These are phyloP conservation scores for Anthoceros angustus DNA, from an alignment of 225 moss, liverwort and hornwort genomes.

Conservation along the genomic window DNA sequence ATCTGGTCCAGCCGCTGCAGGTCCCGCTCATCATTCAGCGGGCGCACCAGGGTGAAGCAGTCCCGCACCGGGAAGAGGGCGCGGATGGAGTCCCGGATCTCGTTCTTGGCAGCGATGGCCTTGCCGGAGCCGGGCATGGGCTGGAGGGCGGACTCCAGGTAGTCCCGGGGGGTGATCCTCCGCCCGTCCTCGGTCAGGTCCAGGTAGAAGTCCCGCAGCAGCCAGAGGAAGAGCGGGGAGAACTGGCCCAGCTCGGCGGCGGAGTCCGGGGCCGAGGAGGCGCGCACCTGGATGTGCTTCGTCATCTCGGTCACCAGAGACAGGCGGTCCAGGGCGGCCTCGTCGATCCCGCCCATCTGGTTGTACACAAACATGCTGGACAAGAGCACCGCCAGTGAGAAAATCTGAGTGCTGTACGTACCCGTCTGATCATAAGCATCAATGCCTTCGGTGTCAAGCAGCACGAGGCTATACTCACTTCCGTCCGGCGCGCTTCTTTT, in stretches of 20 bases:
- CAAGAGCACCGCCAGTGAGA: constrained; percentile 67
- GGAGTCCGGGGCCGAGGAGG: constrained; percentile 42
- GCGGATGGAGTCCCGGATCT: constrained; percentile 79
- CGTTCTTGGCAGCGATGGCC: constrained; percentile 69
- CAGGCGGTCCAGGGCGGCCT: constrained; percentile 70
- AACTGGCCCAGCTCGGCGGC: constrained; percentile 81
- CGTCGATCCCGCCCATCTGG: constrained; percentile 97
- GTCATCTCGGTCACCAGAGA: constrained; percentile 96
- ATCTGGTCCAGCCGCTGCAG: constrained; percentile 79
- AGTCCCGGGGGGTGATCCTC: constrained; percentile 77
- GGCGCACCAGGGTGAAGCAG: constrained; percentile 78
- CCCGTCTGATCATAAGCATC: constrained; percentile 97
- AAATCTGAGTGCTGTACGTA: constrained; percentile 90
- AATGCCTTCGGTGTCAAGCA: constrained; percentile 84
- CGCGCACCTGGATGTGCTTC: constrained; percentile 80
- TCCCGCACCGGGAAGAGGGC: constrained; percentile 79
- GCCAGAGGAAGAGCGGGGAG: constrained; percentile 74
- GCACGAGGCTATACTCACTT: constrained; percentile 66
- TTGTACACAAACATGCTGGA: constrained; percentile 95
- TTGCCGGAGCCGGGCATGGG: constrained; percentile 55
- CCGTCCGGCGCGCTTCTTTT: constrained; percentile 84
- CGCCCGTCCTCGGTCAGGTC: constrained; percentile 67
- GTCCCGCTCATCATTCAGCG: constrained; percentile 74
- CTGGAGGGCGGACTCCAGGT: constrained; percentile 72
- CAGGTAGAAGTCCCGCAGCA: constrained; percentile 86